These are phyloP conservation scores for Senecio squalidus DNA, from an alignment of 140 eudicot species.

Conservation along the genomic window DNA sequence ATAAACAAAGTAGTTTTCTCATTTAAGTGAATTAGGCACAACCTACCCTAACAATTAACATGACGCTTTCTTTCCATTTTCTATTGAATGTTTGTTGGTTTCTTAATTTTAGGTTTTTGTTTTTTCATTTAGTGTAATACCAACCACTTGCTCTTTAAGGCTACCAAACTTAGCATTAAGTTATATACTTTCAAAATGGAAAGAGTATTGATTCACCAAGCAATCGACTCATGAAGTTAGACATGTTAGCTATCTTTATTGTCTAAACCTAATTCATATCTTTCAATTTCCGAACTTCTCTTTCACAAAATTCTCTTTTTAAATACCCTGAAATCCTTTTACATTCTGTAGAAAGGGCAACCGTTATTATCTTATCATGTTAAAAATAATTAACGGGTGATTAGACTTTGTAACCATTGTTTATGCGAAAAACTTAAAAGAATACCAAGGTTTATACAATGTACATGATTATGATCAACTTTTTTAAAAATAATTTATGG, in stretches of 20 bases:
- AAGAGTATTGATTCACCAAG: conserved; percentile 22
- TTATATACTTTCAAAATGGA: conserved; percentile 21
- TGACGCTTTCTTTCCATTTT: conserved; percentile 10
- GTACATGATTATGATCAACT: no score
- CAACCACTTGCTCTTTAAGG: conserved; percentile 33
- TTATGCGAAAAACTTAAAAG: no score
- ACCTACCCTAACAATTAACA: conserved; percentile 20
- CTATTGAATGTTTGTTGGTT: conserved; percentile 7
- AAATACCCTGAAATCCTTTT: no score
- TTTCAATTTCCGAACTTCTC: not conserved
- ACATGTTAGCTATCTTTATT: conserved; percentile 28
- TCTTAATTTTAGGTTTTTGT: conserved; percentile 7
- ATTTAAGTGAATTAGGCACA: conserved; percentile 27
- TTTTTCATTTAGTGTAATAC: conserved; percentile 19
- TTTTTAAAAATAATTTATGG: no score
- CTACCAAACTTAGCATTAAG: conserved; percentile 32
- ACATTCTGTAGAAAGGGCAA: no score
- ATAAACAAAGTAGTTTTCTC: not conserved
- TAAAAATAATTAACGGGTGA: no score
- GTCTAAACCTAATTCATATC: conserved; percentile 18
- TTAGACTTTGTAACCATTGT: no score
- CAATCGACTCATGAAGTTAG: conserved; percentile 29
- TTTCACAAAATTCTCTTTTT: not conserved
- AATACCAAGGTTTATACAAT: no score
- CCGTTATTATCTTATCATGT: no score